phyloP scores from a whole-genome alignment of 2,329 filamentous ascomycete species.

The Ophidiomyces ophidiicola region DNA sequence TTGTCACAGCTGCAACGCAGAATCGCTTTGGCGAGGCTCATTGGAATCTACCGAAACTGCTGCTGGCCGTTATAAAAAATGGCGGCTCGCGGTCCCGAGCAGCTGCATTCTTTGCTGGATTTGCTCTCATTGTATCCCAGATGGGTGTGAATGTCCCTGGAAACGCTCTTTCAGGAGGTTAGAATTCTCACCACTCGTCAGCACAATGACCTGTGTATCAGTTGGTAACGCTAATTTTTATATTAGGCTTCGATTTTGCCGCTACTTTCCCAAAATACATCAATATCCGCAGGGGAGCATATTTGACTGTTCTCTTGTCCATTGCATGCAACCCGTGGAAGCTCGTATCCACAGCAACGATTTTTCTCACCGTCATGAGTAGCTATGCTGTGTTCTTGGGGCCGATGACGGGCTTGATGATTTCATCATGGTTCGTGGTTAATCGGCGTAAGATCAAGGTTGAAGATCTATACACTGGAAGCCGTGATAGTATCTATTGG shows the following conservation, averaged over 20 bases:
- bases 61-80: constrained; percentile 28
- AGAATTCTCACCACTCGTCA: background rate
- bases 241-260: constrained; percentile 43
- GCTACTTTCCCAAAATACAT: constrained; percentile 43
- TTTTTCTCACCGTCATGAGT: constrained; percentile 38
- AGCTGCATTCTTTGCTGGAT: constrained; percentile 37
- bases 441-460: constrained; percentile 32
- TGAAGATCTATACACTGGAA: constrained; percentile 32
- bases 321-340: constrained; percentile 38
- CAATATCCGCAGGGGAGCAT: constrained; percentile 45
- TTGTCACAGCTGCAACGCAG: constrained; percentile 25
- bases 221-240: background rate
- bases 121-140: constrained; percentile 36
- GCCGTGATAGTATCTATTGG: constrained; percentile 32
- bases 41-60: constrained; percentile 36
- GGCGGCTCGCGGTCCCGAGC: constrained; percentile 29
- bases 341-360: constrained; percentile 36
- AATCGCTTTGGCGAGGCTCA: constrained; percentile 27
- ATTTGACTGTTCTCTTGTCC: constrained; percentile 24
- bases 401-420: constrained; percentile 29
- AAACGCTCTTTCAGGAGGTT: constrained; percentile 37
- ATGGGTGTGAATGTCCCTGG: constrained; percentile 32
- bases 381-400: constrained; percentile 38
- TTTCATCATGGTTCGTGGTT: constrained; percentile 26
- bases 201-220: background rate